Base-by-base conservation (phyloP, 495 filamentous ascomycete genomes). In the Parathielavia hyrcaniae region DNA sequence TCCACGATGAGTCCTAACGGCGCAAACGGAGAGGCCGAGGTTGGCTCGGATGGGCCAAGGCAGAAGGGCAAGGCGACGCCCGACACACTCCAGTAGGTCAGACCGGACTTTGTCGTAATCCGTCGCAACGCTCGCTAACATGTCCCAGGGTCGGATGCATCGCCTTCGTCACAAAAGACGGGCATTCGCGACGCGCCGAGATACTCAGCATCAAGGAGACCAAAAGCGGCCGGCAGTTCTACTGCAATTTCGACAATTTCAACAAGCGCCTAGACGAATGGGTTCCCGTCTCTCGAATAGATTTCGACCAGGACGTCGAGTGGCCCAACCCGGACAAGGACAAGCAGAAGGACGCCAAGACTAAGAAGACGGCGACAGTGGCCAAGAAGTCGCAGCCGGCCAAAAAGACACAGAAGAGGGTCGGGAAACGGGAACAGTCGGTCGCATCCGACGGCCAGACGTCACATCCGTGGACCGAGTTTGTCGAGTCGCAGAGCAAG, bases 191-290 rank as follows among this genome's bases (percentile, higher is more conserved):
- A 51, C 90, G 89, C 74, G 93, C 93, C 51, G 93, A 97, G 71
- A 97, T 98, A 57, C 73, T 98, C 13, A 89, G 87, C 26, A 92
- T 97, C 44, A 82, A 85, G 64, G 87, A 87, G 50, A 85, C 87
- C 9, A 92, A 93, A 64, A 89, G 88, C 61, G 83, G 87, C 5
- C 84, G 86, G 49, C 85, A 87, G 54, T 96, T 90, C 68, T 97
- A 96, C 68, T 92, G 96, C 64, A 95, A 98, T 71, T 98, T 97
- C 72, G 90, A 96, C 58, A 95, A 97, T 62, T 98, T 96, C 83
- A 98, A 98, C 76, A 98, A 98, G 68, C 93, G 93, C 76, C 81
- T 98, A 17, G 93, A 98, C 72, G 92, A 98, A 80, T 97, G 95
- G 95, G 82, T 97, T 43, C 77, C 85, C 1, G 81, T 86, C 36